These are phyloP conservation scores for Ophiostoma ips DNA, from an alignment of 2,329 filamentous ascomycete species.

Conservation along the genomic window DNA sequence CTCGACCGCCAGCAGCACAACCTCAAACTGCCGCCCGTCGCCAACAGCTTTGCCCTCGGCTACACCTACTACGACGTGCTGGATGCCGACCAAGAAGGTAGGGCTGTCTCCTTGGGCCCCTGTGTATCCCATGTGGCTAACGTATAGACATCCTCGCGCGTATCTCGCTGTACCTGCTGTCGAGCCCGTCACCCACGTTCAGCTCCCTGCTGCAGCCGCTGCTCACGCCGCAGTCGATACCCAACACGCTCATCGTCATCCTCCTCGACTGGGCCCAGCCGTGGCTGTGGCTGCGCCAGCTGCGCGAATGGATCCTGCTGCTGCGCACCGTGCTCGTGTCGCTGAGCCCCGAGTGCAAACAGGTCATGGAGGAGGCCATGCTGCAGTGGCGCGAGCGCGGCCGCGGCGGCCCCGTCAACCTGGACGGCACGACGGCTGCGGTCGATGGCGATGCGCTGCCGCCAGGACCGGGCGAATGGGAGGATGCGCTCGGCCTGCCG, in stretches of 20 bases:
- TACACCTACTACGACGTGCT: conserved; percentile 94
- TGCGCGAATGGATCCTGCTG: conserved; percentile 80
- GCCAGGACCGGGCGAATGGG: conserved; percentile 81
- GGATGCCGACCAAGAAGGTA: conserved; percentile 89
- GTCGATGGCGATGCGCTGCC: conserved; percentile 56
- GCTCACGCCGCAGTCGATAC: conserved; percentile 68
- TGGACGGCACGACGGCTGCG: conserved; percentile 43
- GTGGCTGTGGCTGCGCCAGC: conserved; percentile 79
- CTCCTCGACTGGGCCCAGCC: conserved; percentile 93
- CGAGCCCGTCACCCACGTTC: conserved; percentile 72
- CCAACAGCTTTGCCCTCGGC: conserved; percentile 82
- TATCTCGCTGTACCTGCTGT: conserved; percentile 76
- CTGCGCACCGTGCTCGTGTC: conserved; percentile 63
- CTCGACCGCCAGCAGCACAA: conserved; percentile 29
- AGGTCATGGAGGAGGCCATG: conserved; percentile 79
- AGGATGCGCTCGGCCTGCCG: conserved; percentile 73
- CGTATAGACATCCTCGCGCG: conserved; percentile 71
- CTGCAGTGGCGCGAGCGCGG: conserved; percentile 64
- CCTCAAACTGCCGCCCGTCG: conserved; percentile 58
- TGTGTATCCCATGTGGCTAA: background rate
- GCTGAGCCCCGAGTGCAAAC: conserved; percentile 61
- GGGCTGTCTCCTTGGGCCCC: conserved; percentile 22
- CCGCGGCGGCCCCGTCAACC: conserved; percentile 45
- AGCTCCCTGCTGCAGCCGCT: conserved; percentile 71
- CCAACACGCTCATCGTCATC: conserved; percentile 76